Evolutionary conservation across 257 asterid genomes (phyloP).

Genomic region (Ophiorrhiza pumila): DNA sequence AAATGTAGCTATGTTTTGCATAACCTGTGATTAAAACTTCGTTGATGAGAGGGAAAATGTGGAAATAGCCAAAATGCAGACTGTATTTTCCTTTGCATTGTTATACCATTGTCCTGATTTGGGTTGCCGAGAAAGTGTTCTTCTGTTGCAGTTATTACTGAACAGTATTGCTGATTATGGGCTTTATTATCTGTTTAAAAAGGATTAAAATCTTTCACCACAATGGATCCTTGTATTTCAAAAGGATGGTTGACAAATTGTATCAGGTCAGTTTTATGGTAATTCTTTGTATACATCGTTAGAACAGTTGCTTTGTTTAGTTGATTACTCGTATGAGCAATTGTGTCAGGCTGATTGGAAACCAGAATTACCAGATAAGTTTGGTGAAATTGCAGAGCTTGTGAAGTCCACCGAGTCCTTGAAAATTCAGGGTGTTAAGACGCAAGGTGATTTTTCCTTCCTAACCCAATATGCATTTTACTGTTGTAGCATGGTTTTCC

Average conservation of each 20-base stretch:
- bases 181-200: conserved; percentile 19
- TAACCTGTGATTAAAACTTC: background rate
- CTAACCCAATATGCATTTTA: background rate
- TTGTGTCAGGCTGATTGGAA: conserved; percentile 82
- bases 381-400: conserved; percentile 60
- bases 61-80: background rate
- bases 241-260: conserved; percentile 81
- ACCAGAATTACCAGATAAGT: conserved; percentile 77
- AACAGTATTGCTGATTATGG: background rate
- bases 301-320: conserved; percentile 24
- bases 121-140: background rate
- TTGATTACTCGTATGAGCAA: conserved; percentile 17
- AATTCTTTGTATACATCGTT: conserved; percentile 16
- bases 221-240: conserved; percentile 81
- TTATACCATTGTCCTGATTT: background rate
- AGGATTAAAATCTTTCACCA: conserved; percentile 89
- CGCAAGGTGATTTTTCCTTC: conserved; percentile 47
- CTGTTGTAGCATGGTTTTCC: conserved; percentile 5
- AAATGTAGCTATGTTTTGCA: background rate
- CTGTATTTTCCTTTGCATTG: conserved; percentile 3
- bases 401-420: conserved; percentile 53
- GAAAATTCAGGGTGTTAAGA: conserved; percentile 58
- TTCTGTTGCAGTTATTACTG: background rate
- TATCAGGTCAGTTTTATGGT: conserved; percentile 63
- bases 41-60: background rate